A percentile compares a stretch with the other conserved stretches of the same genome.
phyloP scores from a whole-genome alignment of 148 eudicot species.

The Camellia japonica region DNA sequence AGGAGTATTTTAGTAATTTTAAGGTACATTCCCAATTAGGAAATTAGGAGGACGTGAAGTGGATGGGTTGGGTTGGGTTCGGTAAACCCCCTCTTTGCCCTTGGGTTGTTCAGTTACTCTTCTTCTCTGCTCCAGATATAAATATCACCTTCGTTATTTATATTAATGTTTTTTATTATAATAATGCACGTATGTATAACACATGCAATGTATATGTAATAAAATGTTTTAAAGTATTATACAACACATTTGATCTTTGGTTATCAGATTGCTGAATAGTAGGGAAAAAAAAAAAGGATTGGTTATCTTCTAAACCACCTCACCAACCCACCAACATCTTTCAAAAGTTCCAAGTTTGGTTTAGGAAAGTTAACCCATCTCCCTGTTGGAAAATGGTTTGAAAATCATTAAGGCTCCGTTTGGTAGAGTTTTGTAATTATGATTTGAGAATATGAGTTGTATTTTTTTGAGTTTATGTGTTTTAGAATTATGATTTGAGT shows the following conservation, averaged over 20 bases:
- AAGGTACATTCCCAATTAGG: conserved; percentile 12
- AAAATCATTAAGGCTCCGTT: too few relatives aligned
- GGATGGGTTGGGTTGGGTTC: conserved; percentile 59
- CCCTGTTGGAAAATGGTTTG: too few relatives aligned
- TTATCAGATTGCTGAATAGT: not conserved
- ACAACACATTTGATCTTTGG: not conserved
- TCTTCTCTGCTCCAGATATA: conserved; percentile 13
- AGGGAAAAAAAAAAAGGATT: not conserved
- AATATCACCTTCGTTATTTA: not conserved
- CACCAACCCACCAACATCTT: conserved; percentile 34
- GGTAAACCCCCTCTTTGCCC: conserved; percentile 41
- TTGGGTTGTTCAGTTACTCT: conserved; percentile 20
- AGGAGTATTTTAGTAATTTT: conserved; percentile 6
- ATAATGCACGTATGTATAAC: not conserved
- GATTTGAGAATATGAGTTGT: too few relatives aligned
- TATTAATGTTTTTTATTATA: not conserved
- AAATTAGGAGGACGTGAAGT: conserved; percentile 2
- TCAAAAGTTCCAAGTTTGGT: not conserved
- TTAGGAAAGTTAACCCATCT: not conserved
- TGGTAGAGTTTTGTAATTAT: too few relatives aligned
- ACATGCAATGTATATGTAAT: too few relatives aligned
- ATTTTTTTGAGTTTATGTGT: too few relatives aligned
- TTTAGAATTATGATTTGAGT: too few relatives aligned
- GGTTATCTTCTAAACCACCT: conserved; percentile 30
- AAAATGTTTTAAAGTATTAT: too few relatives aligned